Evolutionary conservation across 2,329 filamentous ascomycete species (phyloP), one percentile per base, ranked within the genome.

Genomic region (Magnaporthales sp.): DNA sequence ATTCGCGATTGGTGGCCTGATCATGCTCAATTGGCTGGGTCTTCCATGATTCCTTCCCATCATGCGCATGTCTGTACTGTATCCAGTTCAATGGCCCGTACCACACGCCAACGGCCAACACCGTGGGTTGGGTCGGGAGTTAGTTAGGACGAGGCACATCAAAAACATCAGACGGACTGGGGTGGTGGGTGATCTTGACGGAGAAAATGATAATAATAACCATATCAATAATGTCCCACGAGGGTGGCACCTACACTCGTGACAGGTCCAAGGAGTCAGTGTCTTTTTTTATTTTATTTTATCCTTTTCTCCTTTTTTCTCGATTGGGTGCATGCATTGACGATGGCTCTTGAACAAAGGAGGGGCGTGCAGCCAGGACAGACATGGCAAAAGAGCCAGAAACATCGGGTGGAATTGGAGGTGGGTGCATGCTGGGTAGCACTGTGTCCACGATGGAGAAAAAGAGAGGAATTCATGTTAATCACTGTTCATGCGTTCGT

Each of bases 191-290:
- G 54, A 58, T 58, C 54, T 58, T 22, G 24, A 58, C 11, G 22
- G 54, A 26, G 54, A 58, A 58, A 15, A 58, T 58, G n/a, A 58
- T 58, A 58, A 58, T 58, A 58, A 58, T 58, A 58, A 58, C 24
- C 10, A 26, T 58, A 58, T 22, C 24, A 26, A 58, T 58, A 58
- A 58, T 58, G n/a, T 58, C 38, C 38, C 38, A 46, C 24, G 24
- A 58, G 54, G 24, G 54, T 58, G 22, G 9, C n/a, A 58, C n/a
- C 13, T 58, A 58, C 11, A 9, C n/a, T 26, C 24, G 54, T 58
- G 54, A 58, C 54, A 58, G 54, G 22, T 58, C 54, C 3, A 26
- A 58, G 10, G 4, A 6, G 54, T 58, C 54, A 58, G 24, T 58
- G 54, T 22, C n/a, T 54, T 22, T 13, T 54, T 46, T 46, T n/a